phyloP scores from a whole-genome alignment of 2,329 filamentous ascomycete species.

The Aspergillus niger region DNA sequence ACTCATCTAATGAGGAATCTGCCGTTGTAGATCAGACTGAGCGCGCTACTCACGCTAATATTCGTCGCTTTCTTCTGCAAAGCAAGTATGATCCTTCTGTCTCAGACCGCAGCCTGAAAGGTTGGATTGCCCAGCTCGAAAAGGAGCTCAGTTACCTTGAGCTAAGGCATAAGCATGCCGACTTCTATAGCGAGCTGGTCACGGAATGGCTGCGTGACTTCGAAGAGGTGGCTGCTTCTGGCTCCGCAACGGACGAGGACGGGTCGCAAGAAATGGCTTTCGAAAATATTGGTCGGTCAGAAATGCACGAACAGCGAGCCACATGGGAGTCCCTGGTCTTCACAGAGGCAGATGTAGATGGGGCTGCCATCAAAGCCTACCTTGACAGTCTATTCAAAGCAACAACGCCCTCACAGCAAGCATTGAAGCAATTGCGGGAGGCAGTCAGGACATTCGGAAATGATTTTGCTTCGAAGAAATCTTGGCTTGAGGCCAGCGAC shows the following conservation, averaged over 20 bases:
- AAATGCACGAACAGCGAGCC: conserved; percentile 56
- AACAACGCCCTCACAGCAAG: conserved; percentile 43
- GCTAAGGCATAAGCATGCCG: conserved; percentile 58
- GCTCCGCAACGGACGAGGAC: conserved; percentile 24
- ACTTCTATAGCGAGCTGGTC: conserved; percentile 58
- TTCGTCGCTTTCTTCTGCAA: conserved; percentile 57
- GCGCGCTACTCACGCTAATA: conserved; percentile 42
- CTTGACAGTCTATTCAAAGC: conserved; percentile 54
- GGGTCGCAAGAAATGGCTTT: conserved; percentile 40
- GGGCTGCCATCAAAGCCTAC: conserved; percentile 50
- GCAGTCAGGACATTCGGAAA: conserved; percentile 42
- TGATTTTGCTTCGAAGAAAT: conserved; percentile 27
- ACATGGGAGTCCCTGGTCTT: conserved; percentile 62
- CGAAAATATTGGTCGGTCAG: conserved; percentile 54
- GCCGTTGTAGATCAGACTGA: conserved; percentile 24
- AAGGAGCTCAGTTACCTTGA: conserved; percentile 52
- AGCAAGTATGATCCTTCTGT: conserved; percentile 57
- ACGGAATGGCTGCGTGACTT: conserved; percentile 55
- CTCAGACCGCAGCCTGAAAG: conserved; percentile 47
- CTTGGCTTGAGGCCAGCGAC: conserved; percentile 45
- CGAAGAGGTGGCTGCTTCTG: conserved; percentile 23
- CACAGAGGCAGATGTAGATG: conserved; percentile 47
- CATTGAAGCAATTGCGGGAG: conserved; percentile 47
- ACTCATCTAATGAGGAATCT: neutral
- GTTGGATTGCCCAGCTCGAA: conserved; percentile 53